Evolutionary conservation across 2,329 filamentous ascomycete genomes (phyloP).

Genomic region (Plectosphaerella sp.): DNA sequence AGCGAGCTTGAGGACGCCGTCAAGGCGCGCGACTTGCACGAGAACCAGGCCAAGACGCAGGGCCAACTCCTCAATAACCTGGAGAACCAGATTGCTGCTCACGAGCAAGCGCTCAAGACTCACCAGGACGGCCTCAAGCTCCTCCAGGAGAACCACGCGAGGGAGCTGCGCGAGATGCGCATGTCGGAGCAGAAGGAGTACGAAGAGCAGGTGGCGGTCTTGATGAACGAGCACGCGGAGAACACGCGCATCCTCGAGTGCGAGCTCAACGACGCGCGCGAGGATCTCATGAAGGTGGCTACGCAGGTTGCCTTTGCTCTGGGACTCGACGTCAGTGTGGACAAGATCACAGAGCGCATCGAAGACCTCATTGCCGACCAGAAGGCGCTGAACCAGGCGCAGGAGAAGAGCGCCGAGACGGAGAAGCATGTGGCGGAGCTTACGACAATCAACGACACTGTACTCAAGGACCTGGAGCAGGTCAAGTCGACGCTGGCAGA

Average conservation of each 20-base stretch:
- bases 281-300: constrained; percentile 61
- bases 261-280: constrained; percentile 61
- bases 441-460: constrained; percentile 51
- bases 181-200: constrained; percentile 47
- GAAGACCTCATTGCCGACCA: constrained; percentile 53
- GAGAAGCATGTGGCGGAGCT: constrained; percentile 52
- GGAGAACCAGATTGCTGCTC: constrained; percentile 54
- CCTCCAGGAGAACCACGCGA: constrained; percentile 44
- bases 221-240: constrained; percentile 58
- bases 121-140: constrained; percentile 47
- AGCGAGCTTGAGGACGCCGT: constrained; percentile 64
- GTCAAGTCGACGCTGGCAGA: constrained; percentile 51
- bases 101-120: constrained; percentile 52
- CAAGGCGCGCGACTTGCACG: constrained; percentile 51
- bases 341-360: constrained; percentile 61
- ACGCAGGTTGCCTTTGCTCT: constrained; percentile 57
- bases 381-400: constrained; percentile 54
- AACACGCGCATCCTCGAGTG: constrained; percentile 51
- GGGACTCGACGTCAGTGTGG: constrained; percentile 61
- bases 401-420: constrained; percentile 54
- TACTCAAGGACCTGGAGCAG: constrained; percentile 58
- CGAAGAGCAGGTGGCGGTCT: constrained; percentile 51
- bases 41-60: constrained; percentile 38
- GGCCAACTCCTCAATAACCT: constrained; percentile 46
- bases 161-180: constrained; percentile 45